These are phyloP conservation scores for Aureobasidium sp. DNA, from an alignment of 2,329 filamentous ascomycete genomes.

Conservation along the genomic window DNA sequence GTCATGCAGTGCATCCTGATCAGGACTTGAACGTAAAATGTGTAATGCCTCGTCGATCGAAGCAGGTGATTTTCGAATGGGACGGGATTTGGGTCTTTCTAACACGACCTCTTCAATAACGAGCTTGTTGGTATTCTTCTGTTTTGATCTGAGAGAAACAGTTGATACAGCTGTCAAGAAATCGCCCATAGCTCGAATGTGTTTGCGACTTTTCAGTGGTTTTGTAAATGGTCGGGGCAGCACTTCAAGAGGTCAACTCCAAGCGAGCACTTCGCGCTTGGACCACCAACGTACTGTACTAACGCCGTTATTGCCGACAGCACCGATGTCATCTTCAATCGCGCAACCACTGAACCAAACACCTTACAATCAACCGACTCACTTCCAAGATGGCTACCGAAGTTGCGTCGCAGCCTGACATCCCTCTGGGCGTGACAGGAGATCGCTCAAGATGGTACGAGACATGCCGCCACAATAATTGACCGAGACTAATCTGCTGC, in stretches of 20 bases:
- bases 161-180: conserved; percentile 42
- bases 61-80: neutral
- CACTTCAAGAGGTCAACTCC: neutral
- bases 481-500: conserved; percentile 12
- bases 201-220: conserved; percentile 13
- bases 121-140: conserved; percentile 6
- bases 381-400: conserved; percentile 1
- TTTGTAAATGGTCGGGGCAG: neutral
- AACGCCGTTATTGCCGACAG: conserved; percentile 1
- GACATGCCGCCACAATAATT: neutral
- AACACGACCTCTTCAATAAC: neutral
- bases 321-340: neutral
- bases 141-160: conserved; percentile 17
- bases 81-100: neutral
- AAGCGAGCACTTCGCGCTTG: neutral
- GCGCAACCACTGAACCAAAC: neutral
- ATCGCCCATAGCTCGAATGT: conserved; percentile 35
- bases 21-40: conserved; percentile 32
- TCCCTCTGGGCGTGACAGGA: neutral
- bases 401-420: neutral
- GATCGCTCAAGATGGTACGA: conserved; percentile 12
- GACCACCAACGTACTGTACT: neutral
- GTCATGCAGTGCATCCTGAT: conserved; percentile 23
- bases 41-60: conserved; percentile 23
- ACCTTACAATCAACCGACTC: neutral